Evolutionary conservation across 2,329 filamentous ascomycete genomes (phyloP).

Genomic region (Calonectria crousiana): DNA sequence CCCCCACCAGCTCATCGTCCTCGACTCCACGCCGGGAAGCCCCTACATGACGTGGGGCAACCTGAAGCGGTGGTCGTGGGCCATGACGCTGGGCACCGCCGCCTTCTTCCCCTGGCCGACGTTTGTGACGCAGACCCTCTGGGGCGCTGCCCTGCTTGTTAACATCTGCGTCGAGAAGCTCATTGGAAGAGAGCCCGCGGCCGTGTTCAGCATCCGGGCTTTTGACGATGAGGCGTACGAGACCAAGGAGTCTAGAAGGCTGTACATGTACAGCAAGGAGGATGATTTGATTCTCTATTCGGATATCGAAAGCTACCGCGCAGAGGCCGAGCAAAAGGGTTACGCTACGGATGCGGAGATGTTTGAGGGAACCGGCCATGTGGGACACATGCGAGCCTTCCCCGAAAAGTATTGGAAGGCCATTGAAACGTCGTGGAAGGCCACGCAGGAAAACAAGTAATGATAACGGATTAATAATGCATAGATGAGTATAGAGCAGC

Average conservation of each 20-base stretch:
- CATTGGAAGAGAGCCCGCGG: constrained; percentile 55
- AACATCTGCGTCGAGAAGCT: constrained; percentile 51
- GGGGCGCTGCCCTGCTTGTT: constrained; percentile 55
- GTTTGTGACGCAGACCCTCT: constrained; percentile 60
- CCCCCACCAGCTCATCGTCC: constrained; percentile 61
- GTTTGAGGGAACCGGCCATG: constrained; percentile 71
- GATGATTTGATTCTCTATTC: constrained; percentile 68
- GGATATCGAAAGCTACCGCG: constrained; percentile 68
- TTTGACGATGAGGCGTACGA: constrained; percentile 54
- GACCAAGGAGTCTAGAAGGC: constrained; percentile 53
- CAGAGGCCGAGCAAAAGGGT: constrained; percentile 59
- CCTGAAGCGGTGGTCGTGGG: constrained; percentile 63
- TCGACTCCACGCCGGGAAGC: constrained; percentile 67
- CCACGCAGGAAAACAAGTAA: constrained; percentile 24
- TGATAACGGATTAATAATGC: background rate
- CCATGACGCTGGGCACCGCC: constrained; percentile 64
- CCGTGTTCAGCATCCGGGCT: constrained; percentile 52
- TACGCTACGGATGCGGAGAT: constrained; percentile 62
- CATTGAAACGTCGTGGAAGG: constrained; percentile 48
- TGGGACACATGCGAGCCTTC: constrained; percentile 70
- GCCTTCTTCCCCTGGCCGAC: constrained; percentile 63
- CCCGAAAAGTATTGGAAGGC: constrained; percentile 69
- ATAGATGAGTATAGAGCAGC: background rate
- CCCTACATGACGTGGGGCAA: constrained; percentile 56
- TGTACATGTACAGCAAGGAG: constrained; percentile 71